These are phyloP conservation scores for Epichloe uncinata DNA, from an alignment of 2,329 filamentous ascomycete species.

Conservation along the genomic window DNA sequence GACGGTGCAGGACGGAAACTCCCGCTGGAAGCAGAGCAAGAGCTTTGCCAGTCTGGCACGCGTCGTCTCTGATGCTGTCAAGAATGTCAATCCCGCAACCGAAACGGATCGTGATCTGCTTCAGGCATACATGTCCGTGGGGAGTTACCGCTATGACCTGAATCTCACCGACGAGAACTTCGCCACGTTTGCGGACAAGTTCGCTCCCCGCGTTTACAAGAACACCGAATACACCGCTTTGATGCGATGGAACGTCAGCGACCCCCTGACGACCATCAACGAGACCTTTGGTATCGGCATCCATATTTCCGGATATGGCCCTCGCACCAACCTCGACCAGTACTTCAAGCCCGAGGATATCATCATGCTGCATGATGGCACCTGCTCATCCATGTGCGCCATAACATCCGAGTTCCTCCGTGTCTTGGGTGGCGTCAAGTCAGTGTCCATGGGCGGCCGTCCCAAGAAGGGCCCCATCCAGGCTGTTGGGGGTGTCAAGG, in stretches of 20 bases:
- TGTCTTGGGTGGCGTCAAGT: constrained; percentile 38
- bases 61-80: constrained; percentile 29
- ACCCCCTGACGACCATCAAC: constrained; percentile 27
- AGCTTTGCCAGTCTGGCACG: constrained; percentile 31
- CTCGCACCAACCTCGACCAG: constrained; percentile 22
- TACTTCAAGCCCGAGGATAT: constrained; percentile 46
- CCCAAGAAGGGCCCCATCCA: constrained; percentile 35
- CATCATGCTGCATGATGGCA: constrained; percentile 44
- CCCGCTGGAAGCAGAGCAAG: constrained; percentile 25
- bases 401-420: constrained; percentile 42
- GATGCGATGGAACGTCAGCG: constrained; percentile 37
- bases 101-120: constrained; percentile 21
- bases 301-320: constrained; percentile 33
- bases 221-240: constrained; percentile 40
- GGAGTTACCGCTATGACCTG: constrained; percentile 38
- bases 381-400: constrained; percentile 45
- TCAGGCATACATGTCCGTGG: constrained; percentile 33
- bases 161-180: constrained; percentile 35
- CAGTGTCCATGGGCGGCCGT: constrained; percentile 35
- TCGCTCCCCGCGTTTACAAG: constrained; percentile 25
- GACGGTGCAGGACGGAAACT: constrained; percentile 24
- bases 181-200: constrained; percentile 32
- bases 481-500: constrained; percentile 40
- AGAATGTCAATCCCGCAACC: constrained; percentile 31
- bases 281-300: constrained; percentile 10